These are phyloP conservation scores for Coemansia sp. DNA, from an alignment of 192 early-diverging fungal species.

Conservation along the genomic window DNA sequence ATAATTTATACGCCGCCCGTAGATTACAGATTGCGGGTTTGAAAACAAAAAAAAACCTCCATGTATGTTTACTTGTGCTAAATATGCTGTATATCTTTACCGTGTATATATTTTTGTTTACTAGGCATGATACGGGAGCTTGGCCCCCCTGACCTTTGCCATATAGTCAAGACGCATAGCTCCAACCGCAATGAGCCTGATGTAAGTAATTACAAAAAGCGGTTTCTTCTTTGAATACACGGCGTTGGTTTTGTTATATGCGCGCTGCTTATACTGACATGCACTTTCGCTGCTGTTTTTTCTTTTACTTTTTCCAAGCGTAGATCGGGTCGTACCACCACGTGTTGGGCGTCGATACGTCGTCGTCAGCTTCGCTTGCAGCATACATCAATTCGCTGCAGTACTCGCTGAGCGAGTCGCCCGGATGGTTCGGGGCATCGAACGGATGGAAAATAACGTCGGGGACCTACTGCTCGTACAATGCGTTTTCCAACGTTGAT, in stretches of 20 bases:
- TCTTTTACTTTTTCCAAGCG: neutral
- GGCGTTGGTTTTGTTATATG: no score
- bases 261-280: no score
- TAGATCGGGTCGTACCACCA: conserved; percentile 86
- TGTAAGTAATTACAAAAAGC: conserved; percentile 24
- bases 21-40: no score
- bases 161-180: conserved; percentile 88
- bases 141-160: conserved; percentile 96
- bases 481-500: conserved; percentile 95
- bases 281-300: conserved; percentile 5
- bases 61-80: no score
- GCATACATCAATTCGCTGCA: conserved; percentile 96
- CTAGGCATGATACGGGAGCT: conserved; percentile 83
- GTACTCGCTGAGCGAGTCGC: conserved; percentile 58
- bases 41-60: no score
- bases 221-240: neutral
- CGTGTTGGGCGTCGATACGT: conserved; percentile 76
- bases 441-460: conserved; percentile 62
- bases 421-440: conserved; percentile 48
- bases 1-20: neutral
- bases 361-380: conserved; percentile 94
- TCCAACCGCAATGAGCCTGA: conserved; percentile 41
- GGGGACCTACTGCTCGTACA: conserved; percentile 90
- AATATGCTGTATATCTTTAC: no score
- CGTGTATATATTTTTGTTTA: conserved; percentile 8